Evolutionary conservation across 2,329 filamentous ascomycete species (phyloP).

Genomic region (Diaporthe citrichinensis): DNA sequence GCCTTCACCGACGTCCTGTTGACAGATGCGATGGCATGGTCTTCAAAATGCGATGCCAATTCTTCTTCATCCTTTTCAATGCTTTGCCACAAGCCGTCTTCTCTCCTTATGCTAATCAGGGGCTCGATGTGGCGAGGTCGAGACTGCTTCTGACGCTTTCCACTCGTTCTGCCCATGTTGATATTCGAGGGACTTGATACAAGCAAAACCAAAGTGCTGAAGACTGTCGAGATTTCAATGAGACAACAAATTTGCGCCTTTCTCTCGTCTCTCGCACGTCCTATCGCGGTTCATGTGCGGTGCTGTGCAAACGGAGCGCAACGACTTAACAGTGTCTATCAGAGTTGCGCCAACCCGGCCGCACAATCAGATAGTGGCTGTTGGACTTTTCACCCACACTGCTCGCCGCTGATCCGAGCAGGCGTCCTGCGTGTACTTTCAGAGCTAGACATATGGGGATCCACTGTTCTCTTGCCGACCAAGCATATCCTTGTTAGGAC

Average conservation of each 20-base stretch:
- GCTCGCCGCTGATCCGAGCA: not conserved
- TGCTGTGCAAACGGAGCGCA: not conserved
- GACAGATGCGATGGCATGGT: rapidly evolving
- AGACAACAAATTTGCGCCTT: rapidly evolving
- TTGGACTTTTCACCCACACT: not conserved
- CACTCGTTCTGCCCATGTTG: not conserved
- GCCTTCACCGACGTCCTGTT: too few species aligned
- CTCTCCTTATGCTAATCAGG: not conserved
- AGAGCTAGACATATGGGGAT: not conserved
- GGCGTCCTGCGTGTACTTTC: not conserved
- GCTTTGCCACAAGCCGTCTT: constrained; percentile 21
- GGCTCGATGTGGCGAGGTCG: not conserved
- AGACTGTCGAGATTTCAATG: not conserved
- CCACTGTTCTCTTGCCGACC: not conserved
- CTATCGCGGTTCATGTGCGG: not conserved
- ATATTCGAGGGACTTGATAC: rapidly evolving
- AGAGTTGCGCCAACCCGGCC: rapidly evolving
- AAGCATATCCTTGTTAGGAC: not conserved
- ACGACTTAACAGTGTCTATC: not conserved
- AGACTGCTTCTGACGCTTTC: not conserved
- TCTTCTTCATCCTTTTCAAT: constrained; percentile 14
- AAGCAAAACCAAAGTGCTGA: rapidly evolving
- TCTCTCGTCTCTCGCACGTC: not conserved
- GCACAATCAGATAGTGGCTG: not conserved
- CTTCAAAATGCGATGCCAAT: not conserved